Conservation (phyloP, 495 filamentous ascomycete species). For the Talaromyces thailandensis region DNA sequence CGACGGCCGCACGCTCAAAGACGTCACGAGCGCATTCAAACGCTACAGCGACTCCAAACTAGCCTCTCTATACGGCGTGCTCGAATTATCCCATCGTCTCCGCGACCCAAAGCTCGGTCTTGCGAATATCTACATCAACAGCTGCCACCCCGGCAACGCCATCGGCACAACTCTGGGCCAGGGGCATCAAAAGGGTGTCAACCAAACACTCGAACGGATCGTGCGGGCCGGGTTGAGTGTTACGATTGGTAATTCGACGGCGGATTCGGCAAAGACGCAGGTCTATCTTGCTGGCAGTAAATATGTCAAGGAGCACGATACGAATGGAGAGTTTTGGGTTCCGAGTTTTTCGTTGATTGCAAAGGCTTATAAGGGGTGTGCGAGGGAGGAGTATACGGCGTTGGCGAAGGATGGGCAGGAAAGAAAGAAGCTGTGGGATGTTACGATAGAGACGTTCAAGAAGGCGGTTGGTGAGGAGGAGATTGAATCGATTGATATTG, state of each 20-base stretch:
- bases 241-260: constrained; percentile 7
- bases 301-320: constrained; percentile 8
- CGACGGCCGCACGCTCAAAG: constrained; percentile 7
- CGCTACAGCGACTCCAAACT: constrained; percentile 11
- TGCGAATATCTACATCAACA: constrained; percentile 10
- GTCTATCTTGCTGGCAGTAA: constrained; percentile 10
- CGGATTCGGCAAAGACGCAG: constrained; percentile 15
- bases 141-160: constrained; percentile 12
- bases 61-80: constrained; percentile 9
- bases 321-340: constrained; percentile 11
- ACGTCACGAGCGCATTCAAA: constrained; percentile 6
- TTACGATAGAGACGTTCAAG: constrained; percentile 8
- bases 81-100: constrained; percentile 7
- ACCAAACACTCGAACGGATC: not conserved
- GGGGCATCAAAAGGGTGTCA: not conserved
- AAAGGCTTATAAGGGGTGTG: constrained; percentile 9
- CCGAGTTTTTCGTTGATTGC: constrained; percentile 8
- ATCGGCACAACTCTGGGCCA: not conserved
- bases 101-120: constrained; percentile 7
- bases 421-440: constrained; percentile 10
- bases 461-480: constrained; percentile 10
- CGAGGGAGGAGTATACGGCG: constrained; percentile 6
- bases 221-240: not conserved
- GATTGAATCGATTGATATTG: constrained; percentile 8
- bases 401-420: constrained; percentile 9